Base-by-base conservation (phyloP, 1,284 basidiomycete species). In the Trametes pubescens region DNA sequence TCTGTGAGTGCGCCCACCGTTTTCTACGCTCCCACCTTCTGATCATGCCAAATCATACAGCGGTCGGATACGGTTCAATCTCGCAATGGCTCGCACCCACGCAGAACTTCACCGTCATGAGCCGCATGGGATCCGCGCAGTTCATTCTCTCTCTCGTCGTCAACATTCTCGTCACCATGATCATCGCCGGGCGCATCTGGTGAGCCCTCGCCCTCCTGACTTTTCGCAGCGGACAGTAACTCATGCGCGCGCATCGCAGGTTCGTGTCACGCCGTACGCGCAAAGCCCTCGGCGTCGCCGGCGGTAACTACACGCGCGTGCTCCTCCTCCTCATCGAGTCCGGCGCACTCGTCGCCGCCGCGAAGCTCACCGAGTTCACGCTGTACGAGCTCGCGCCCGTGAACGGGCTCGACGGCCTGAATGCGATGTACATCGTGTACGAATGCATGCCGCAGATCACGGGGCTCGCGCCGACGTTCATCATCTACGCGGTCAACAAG, bases 391-490 rank as follows among this genome's bases (percentile, higher is more conserved):
- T 60, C 49, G 57, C 57, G 10, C 65, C 65, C 35, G 65, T 26
- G 24, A 57, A 62, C 44, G 61, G 65, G 16, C 37, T 61, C 18
- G 29, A 26, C 29, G 65, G 65, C 21, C 47, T 63, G 35, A 66
- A 66, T 43, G 61, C 65, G 22, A 32, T 66, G 22, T 66, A 66
- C 55, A 58, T 66, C 48, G 43, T 66, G 51, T 63, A 63, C 37
- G 65, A 66, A 29, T 54, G 51, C 37, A 60, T 66, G 52, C 65
- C 65, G 10, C 65, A 66, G 26, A 55, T 66, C 48, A 66, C 57
- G 51, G 26, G 51, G 26, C 29, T 52, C 47, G 35, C 29, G 5
- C 35, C 56, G 13, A 48, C 32, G 13, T 22, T 24, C n/a, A 35
- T 47, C 35, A 34, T 48, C 29, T 47, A 47, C 29, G 29, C 32